phyloP scores from a whole-genome alignment of 1,284 basidiomycete species.

The Tremellales sp. region DNA sequence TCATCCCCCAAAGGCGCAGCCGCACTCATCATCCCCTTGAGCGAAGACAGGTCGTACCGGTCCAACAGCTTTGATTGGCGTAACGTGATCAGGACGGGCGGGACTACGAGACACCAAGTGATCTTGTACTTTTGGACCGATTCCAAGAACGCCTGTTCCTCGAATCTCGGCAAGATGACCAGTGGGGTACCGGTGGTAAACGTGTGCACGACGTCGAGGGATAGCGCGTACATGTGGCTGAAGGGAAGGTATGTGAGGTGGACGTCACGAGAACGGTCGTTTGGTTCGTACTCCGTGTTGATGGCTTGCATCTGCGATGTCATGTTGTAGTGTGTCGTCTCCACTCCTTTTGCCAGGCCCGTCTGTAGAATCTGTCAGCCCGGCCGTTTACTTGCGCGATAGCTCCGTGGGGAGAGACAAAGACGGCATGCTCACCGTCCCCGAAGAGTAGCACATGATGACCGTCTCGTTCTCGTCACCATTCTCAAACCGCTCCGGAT shows the following conservation, averaged over 20 bases:
- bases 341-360: constrained; percentile 46
- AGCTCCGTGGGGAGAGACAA: too few relatives aligned
- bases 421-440: constrained; percentile 44
- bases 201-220: not conserved
- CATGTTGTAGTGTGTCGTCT: constrained; percentile 64
- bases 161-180: constrained; percentile 66
- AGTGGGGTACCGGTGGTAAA: constrained; percentile 9
- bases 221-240: constrained; percentile 35
- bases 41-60: constrained; percentile 63
- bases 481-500: constrained; percentile 9
- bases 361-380: constrained; percentile 13
- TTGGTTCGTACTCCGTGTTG: constrained; percentile 17
- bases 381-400: too few relatives aligned
- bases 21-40: constrained; percentile 64
- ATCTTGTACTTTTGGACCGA: constrained; percentile 66
- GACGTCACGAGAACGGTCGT: constrained; percentile 49
- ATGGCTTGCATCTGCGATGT: constrained; percentile 39
- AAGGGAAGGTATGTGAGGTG: constrained; percentile 61
- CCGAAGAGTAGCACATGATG: constrained; percentile 64
- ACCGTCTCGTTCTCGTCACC: constrained; percentile 25
- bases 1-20: constrained; percentile 70
- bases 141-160: constrained; percentile 55
- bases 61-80: constrained; percentile 56
- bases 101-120: constrained; percentile 66
- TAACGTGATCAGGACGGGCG: constrained; percentile 67